These are phyloP conservation scores for Corniculantispora saksenae DNA, from an alignment of 2,329 filamentous ascomycete genomes.

Conservation along the genomic window DNA sequence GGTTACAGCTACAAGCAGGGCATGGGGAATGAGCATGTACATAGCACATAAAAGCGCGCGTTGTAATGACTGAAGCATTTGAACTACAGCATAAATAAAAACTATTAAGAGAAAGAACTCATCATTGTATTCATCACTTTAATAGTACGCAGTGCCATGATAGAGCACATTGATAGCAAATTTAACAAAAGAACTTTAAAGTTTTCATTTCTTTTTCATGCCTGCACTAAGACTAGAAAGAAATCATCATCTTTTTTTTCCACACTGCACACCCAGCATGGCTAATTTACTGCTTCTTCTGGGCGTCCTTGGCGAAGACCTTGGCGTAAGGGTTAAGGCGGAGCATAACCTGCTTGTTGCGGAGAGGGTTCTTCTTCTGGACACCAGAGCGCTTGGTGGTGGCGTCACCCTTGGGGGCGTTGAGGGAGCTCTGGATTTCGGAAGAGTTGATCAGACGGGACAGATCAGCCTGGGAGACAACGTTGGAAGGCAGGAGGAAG, in stretches of 20 bases:
- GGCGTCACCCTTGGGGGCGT: slow-evolving; percentile 85
- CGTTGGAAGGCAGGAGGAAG: slow-evolving; percentile 92
- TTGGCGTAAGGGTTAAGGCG: slow-evolving; percentile 97
- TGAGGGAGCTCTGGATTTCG: slow-evolving; percentile 95
- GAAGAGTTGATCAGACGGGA: slow-evolving; percentile 98
- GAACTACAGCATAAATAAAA: not conserved
- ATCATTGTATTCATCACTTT: not conserved
- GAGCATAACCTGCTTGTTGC: slow-evolving; percentile 98
- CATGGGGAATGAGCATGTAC: not conserved
- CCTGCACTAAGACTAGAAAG: slow-evolving; percentile 18
- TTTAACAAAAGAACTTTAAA: slow-evolving; percentile 6
- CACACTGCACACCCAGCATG: slow-evolving; percentile 42
- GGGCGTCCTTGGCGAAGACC: slow-evolving; percentile 73
- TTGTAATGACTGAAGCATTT: not conserved
- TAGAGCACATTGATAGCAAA: not conserved
- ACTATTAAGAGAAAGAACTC: not conserved
- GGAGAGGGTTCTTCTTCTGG: slow-evolving; percentile 99
- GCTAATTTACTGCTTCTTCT: slow-evolving; percentile 43
- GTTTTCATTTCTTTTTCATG: slow-evolving; percentile 9
- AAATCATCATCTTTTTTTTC: slow-evolving; percentile 10
- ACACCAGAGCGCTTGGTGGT: slow-evolving; percentile 86
- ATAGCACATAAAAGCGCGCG: not conserved
- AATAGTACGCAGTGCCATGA: not conserved
- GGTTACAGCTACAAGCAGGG: not conserved
- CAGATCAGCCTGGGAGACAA: slow-evolving; percentile 92